Evolutionary conservation across 331 rosid species (phyloP), one percentile per base, ranked within the genome.

Genomic region (Cydonia oblonga): DNA sequence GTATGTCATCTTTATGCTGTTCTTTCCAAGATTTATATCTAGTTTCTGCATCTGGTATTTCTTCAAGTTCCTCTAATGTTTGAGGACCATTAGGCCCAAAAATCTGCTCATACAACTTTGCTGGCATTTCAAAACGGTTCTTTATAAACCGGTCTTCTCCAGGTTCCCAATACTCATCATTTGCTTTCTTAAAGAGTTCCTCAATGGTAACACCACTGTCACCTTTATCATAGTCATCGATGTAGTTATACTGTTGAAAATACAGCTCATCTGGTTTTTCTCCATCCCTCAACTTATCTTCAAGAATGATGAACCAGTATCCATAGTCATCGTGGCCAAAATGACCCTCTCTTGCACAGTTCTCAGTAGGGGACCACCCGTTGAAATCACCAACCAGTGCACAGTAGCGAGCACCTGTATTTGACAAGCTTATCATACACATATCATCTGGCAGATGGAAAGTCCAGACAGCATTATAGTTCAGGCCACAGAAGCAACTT

Each of bases 71-170:
- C 77, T 91, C 98, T 32, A 86, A 70, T 20, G 96, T 85, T 83
- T 89, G 97, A 53, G 98, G 96, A 64, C 98, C 98, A 76, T 93
- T 90, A 82, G 98, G 98, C 72, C 98, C 98, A 80, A 93, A 93
- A 51, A 91, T 46, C 82, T 93, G 84, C 84, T 93, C 98, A 69
- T 89, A 93, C 66, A 93, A 82, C 85, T 89, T 93, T 5, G 85
- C 96, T 32, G 98, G 95, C 66, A 80, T 87, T 75, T 89, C 98
- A 22, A 80, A 80, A 51, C 93, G 98, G 76, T 85, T 81, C 35
- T 91, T 89, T 9, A 89, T 12, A 72, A 81, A 93, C 67, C 91
- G 86, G 76, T 93, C 96, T 85, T 93, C 97, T 42, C 97, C 98
- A 22, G 97, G 96, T 81, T 90, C 90, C 98, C 98, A 93, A 75